Base-by-base conservation (phyloP, 352 stramenopile genomes). In the Pythium angustatum region DNA sequence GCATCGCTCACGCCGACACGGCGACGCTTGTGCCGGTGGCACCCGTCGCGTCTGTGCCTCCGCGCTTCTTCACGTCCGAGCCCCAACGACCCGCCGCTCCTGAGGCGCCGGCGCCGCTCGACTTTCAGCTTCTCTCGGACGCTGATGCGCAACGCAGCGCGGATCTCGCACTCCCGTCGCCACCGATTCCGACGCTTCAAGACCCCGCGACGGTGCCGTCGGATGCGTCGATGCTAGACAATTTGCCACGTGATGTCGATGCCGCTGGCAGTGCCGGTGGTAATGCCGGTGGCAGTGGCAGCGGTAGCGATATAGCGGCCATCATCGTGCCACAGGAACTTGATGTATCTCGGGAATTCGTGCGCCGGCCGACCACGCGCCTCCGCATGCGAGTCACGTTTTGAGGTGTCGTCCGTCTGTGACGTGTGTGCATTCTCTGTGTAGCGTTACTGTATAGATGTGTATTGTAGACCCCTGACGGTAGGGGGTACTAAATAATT, bases 351-450 rank as follows among this genome's bases (percentile, higher is more conserved):
- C 38, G 54, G 28, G 54, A 61, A 15, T 51, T 21, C 26, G 40
- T 49, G 11, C 41, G 54, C 28, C 26, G 21, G 26, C 54, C 30
- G 26, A 52, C 54, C 1, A 50, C 36, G n/a, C 54, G 54, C 54
- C 17, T 61, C 26, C 54, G 54, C 19, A 43, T 51, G 54, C 36
- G 54, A 4, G 12, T 26, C 24, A 31, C 36, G 10, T 52, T 61
- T 12, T 61, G 17, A 61, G 24, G 8, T 15, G 36, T 10, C 24
- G 4, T 21, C 33, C 24, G 27, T 62, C 43, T 54, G 43, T 31
- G 41, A 54, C 43, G 41, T 52, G 54, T 52, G 54, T 30, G n/a
- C 28, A 43, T 43, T 44, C 21, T 30, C 24, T 45, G 31, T 58
- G n/a, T n/a, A n/a, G n/a, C n/a, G n/a, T n/a, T n/a, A 58, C 51